A percentile compares a stretch with the other conserved stretches of the same genome.
Evolutionary conservation across 805 yeast species (phyloP).

Genomic region (Gaillardinia entomophila): DNA sequence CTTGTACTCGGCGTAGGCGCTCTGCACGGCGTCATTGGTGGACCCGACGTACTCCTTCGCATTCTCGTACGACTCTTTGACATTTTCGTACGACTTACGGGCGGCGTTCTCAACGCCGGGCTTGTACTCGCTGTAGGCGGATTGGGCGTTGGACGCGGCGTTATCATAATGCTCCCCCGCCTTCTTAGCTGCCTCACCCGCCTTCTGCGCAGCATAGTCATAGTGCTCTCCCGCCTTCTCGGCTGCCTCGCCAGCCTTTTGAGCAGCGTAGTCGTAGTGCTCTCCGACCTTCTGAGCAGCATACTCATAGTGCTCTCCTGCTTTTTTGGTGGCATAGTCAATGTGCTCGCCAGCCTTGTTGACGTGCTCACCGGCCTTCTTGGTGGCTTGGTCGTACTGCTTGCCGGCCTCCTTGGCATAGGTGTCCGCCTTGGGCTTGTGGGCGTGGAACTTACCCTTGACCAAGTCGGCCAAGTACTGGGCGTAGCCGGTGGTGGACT

Average conservation of each 20-base stretch:
- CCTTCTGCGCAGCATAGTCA: neutral
- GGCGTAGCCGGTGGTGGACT: neutral
- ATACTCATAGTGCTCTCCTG: too few relatives aligned
- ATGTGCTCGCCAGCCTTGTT: too few relatives aligned
- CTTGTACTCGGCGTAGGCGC: constrained; percentile 5
- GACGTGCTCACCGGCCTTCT: neutral
- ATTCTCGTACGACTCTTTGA: constrained; percentile 1
- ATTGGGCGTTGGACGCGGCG: too few relatives aligned
- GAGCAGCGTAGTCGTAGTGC: too few relatives aligned
- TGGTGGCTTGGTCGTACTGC: neutral
- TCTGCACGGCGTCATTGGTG: constrained; percentile 5
- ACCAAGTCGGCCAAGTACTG: neutral
- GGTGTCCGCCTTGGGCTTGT: constrained; percentile 1
- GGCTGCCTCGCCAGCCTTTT: neutral
- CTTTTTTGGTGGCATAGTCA: too few relatives aligned
- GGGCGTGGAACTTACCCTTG: neutral
- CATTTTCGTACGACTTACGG: neutral
- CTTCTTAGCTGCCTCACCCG: neutral
- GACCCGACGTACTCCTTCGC: constrained; percentile 1
- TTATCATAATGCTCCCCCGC: too few relatives aligned
- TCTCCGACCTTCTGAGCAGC: too few relatives aligned
- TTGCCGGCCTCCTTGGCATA: neutral
- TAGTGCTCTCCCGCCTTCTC: neutral
- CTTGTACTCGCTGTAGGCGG: constrained; percentile 4
- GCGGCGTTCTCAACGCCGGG: constrained; percentile 3